Evolutionary conservation across 1,284 basidiomycete species (phyloP).

Genomic region (Neonothopanus nambi): DNA sequence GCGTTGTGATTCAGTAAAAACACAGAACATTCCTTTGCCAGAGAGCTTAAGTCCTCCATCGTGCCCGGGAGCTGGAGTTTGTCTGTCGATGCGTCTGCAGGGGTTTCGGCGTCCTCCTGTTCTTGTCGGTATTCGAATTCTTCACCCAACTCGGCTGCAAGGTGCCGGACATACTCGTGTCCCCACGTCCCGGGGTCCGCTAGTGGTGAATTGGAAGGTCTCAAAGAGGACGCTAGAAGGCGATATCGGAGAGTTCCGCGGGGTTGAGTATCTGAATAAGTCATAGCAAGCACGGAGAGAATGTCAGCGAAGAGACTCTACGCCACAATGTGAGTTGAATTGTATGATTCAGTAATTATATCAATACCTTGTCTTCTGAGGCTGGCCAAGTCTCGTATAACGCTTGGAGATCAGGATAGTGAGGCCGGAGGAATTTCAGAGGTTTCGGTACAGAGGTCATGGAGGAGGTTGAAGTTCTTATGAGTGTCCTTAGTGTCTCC

Average conservation of each 20-base stretch:
- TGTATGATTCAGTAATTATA: not conserved
- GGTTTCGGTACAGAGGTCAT: conserved; percentile 99
- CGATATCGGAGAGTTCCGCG: conserved; percentile 94
- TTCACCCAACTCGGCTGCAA: conserved; percentile 95
- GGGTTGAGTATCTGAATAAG: conserved; percentile 95
- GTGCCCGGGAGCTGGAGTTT: conserved; percentile 40
- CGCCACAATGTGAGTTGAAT: conserved; percentile 13
- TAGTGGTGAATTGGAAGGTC: conserved; percentile 60
- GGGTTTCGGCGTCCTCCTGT: conserved; percentile 40
- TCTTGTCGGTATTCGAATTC: conserved; percentile 75
- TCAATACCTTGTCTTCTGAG: conserved; percentile 76
- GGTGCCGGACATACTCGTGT: conserved; percentile 97
- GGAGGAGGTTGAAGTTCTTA: conserved; percentile 95
- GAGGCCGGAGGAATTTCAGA: conserved; percentile 95
- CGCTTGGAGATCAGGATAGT: conserved; percentile 86
- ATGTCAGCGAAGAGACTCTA: conserved; percentile 97
- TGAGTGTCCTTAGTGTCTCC: conserved; percentile 92
- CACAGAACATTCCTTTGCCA: conserved; percentile 86
- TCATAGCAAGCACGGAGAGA: conserved; percentile 99
- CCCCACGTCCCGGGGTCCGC: conserved; percentile 96
- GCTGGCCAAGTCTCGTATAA: conserved; percentile 81
- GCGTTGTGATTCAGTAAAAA: conserved; percentile 96
- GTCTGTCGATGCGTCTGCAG: conserved; percentile 27
- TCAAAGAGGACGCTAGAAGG: conserved; percentile 77
- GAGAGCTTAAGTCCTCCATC: conserved; percentile 71